Conservation (phyloP, 2,329 filamentous ascomycete genomes). For the Rachicladosporium sp. region DNA sequence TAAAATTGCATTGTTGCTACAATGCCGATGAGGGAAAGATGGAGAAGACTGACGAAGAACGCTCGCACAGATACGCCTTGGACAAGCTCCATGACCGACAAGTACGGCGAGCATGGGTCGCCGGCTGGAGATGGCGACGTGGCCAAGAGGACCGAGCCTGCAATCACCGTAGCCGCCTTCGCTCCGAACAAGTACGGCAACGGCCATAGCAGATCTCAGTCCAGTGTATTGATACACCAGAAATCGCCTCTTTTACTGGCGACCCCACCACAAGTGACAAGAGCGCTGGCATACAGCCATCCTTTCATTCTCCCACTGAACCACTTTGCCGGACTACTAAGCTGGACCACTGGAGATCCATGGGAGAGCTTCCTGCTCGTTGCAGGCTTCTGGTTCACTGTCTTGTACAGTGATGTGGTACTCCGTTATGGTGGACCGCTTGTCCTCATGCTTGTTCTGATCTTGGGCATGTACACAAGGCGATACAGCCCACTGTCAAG, state of each 20-base stretch:
- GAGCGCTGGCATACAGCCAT: constrained; percentile 89
- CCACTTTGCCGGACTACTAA: constrained; percentile 69
- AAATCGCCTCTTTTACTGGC: constrained; percentile 88
- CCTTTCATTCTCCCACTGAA: constrained; percentile 86
- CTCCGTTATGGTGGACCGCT: constrained; percentile 73
- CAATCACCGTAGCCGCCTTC: constrained; percentile 76
- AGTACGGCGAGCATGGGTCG: constrained; percentile 30
- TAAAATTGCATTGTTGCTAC: neutral
- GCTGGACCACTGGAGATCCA: constrained; percentile 85
- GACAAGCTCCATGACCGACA: constrained; percentile 36
- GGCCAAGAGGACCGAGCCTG: constrained; percentile 27
- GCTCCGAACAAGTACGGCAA: constrained; percentile 62
- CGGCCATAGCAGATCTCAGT: constrained; percentile 8
- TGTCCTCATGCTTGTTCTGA: constrained; percentile 64
- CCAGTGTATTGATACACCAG: constrained; percentile 74
- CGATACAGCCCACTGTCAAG: constrained; percentile 84
- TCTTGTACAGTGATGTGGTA: constrained; percentile 77
- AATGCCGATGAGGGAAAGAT: constrained; percentile 6
- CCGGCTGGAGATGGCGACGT: constrained; percentile 22
- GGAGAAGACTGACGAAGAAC: constrained; percentile 10
- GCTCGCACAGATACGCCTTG: constrained; percentile 32
- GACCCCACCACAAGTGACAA: constrained; percentile 87
- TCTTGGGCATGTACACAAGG: constrained; percentile 83
- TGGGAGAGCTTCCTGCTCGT: constrained; percentile 96
- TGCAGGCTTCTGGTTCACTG: constrained; percentile 70